A percentile compares a stretch with the other conserved stretches of the same genome.
Conservation (phyloP, 179 eudicot genomes). For the Dionaea muscipula region DNA sequence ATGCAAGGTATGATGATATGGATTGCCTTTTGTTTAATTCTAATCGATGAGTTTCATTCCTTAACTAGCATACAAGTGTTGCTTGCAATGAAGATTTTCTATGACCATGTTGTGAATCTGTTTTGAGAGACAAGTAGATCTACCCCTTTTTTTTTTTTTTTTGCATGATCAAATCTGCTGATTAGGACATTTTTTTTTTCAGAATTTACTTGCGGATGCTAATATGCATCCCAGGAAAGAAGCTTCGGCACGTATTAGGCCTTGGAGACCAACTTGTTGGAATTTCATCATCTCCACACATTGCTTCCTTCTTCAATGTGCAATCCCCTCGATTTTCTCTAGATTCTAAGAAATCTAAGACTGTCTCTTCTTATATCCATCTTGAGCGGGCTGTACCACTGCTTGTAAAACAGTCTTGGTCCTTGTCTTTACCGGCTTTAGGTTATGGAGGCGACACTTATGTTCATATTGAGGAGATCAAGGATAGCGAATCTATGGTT, state of each 20-base stretch:
- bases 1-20: constrained; percentile 54
- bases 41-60: neutral
- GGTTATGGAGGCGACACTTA: constrained; percentile 21
- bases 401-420: constrained; percentile 89
- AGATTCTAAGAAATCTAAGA: constrained; percentile 40
- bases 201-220: constrained; percentile 89
- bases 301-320: constrained; percentile 42
- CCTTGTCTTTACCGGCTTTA: constrained; percentile 53
- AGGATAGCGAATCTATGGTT: constrained; percentile 28
- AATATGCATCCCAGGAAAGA: constrained; percentile 88
- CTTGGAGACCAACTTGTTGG: constrained; percentile 52
- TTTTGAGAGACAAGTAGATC: neutral
- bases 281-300: constrained; percentile 53
- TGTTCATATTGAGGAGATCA: constrained; percentile 31
- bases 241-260: constrained; percentile 54
- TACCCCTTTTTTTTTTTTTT: neutral
- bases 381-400: constrained; percentile 53
- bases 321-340: constrained; percentile 45
- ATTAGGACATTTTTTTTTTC: constrained; percentile 12
- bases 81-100: neutral
- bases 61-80: neutral
- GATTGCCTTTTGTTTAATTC: neutral
- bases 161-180: neutral
- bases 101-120: neutral
- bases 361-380: constrained; percentile 57